A percentile compares a stretch with the other conserved stretches of the same genome.
Evolutionary conservation across 1,139 yeast genomes (phyloP).

Genomic region (Nakaseomyces kungkrabaensis): DNA sequence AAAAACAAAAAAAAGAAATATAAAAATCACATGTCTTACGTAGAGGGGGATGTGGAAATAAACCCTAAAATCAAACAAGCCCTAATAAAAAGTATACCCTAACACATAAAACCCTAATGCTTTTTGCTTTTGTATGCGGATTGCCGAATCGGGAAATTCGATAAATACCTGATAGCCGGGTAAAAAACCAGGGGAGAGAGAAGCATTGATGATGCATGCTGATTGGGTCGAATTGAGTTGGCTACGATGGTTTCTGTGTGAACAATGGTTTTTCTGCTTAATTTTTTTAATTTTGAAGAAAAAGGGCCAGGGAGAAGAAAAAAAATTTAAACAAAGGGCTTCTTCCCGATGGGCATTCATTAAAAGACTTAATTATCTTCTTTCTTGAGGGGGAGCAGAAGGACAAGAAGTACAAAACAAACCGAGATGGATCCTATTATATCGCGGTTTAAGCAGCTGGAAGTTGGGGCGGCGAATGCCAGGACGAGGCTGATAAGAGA

Average conservation of each 20-base stretch:
- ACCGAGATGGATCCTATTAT: not conserved
- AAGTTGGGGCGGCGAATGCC: not conserved
- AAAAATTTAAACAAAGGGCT: too few relatives aligned
- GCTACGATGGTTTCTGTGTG: not conserved
- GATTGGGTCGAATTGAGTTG: too few relatives aligned
- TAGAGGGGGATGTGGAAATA: too few relatives aligned
- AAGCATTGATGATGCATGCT: too few relatives aligned
- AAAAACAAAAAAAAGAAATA: not conserved
- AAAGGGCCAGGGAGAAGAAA: too few relatives aligned
- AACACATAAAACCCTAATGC: too few relatives aligned
- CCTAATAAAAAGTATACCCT: not conserved
- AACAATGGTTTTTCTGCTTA: not conserved
- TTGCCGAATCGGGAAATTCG: not conserved
- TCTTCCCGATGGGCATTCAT: too few relatives aligned
- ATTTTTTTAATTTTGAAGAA: not conserved
- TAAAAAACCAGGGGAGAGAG: too few relatives aligned
- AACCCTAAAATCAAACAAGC: not conserved
- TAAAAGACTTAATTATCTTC: not conserved
- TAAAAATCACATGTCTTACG: too few relatives aligned
- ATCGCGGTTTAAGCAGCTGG: slow-evolving; percentile 2
- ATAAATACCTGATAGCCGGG: not conserved
- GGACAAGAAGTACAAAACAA: not conserved
- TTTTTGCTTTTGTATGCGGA: not conserved
- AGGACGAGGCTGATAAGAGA: not conserved
- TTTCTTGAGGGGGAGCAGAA: too few relatives aligned